These are phyloP conservation scores for Penicillium italicum DNA, from an alignment of 2,329 filamentous ascomycete genomes.

Conservation along the genomic window DNA sequence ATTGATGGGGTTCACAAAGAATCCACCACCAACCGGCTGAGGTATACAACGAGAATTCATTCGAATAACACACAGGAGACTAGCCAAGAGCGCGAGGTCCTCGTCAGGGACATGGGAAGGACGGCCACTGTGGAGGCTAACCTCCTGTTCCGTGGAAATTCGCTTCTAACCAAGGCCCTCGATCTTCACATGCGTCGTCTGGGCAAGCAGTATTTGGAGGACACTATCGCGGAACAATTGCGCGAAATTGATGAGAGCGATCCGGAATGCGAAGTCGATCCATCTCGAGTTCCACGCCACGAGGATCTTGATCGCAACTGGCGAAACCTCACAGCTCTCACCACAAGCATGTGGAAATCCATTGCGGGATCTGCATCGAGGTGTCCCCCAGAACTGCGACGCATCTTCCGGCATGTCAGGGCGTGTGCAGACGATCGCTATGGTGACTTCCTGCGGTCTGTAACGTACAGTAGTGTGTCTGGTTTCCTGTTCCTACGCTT, in stretches of 20 bases:
- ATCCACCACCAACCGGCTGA: constrained; percentile 60
- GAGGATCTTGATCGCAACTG: constrained; percentile 82
- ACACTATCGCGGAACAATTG: constrained; percentile 80
- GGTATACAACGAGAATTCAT: constrained; percentile 62
- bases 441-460: constrained; percentile 83
- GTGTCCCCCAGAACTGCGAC: constrained; percentile 75
- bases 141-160: constrained; percentile 90
- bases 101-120: constrained; percentile 62
- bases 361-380: constrained; percentile 71
- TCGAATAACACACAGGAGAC: constrained; percentile 58
- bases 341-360: constrained; percentile 78
- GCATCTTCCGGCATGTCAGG: constrained; percentile 85
- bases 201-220: constrained; percentile 87
- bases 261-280: constrained; percentile 92
- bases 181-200: constrained; percentile 94
- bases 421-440: constrained; percentile 93
- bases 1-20: constrained; percentile 91
- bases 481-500: constrained; percentile 93
- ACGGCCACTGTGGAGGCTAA: constrained; percentile 77
- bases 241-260: constrained; percentile 86
- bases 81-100: constrained; percentile 55
- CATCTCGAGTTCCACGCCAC: constrained; percentile 63
- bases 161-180: constrained; percentile 84
- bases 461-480: constrained; percentile 89
- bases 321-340: constrained; percentile 70